Evolutionary conservation across 768 basidiomycete genomes (phyloP), one percentile per base, ranked within the genome.

Genomic region (Clavulina sp.): DNA sequence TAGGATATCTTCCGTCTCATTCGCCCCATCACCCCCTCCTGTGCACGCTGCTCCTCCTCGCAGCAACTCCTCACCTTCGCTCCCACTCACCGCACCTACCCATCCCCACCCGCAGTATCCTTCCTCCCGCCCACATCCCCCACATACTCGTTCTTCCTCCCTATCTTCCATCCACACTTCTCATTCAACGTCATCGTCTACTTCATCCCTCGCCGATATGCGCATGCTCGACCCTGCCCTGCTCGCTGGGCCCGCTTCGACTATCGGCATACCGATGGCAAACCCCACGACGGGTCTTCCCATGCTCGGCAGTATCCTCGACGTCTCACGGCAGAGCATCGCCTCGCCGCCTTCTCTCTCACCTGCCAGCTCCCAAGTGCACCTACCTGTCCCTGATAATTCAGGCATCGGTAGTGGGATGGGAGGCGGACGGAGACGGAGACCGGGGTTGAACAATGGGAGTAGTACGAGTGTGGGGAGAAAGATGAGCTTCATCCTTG

Each of bases 401-500:
- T n/a, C n/a, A 13, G 43, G 43, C 13, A 46, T 9, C 13, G 26
- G 16, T 46, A 9, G 26, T 13, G 13, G 43, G 26, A 13, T 38
- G 13, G 36, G 36, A 13, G 21, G 36, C 21, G 36, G 36, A 21
- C 13, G 36, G 36, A 21, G 36, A 13, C 13, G 21, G 36, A 38
- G 36, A 38, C 36, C n/a, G n/a, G n/a, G n/a, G n/a, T n/a, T n/a
- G n/a, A n/a, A n/a, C n/a, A n/a, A n/a, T n/a, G n/a, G n/a, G n/a
- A n/a, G n/a, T n/a, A n/a, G n/a, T n/a, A n/a, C n/a, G n/a, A n/a
- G n/a, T n/a, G n/a, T n/a, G n/a, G n/a, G n/a, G n/a, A n/a, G n/a
- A n/a, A 65, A 69, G 54, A 68, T 73, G 52, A 71, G 51, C 36
- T 32, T 2, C 34, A 18, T 47, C 26, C 33, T 50, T 73, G 65